These are phyloP conservation scores for Smallanthus sonchifolius DNA, from an alignment of 129 eudicot genomes.

Conservation along the genomic window DNA sequence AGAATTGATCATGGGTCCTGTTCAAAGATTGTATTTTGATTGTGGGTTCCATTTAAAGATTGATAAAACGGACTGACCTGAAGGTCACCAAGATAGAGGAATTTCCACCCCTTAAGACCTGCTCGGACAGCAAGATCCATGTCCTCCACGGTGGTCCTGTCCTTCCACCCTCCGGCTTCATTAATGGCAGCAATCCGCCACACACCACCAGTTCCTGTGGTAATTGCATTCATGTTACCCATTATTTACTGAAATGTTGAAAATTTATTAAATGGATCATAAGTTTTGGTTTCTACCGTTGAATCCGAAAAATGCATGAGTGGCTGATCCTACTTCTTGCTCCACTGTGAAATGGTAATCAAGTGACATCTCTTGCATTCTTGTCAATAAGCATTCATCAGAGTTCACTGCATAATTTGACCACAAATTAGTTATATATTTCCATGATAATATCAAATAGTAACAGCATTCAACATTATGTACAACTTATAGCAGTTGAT, in stretches of 20 bases:
- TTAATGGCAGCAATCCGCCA: slow-evolving; percentile 9
- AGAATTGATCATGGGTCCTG: not conserved
- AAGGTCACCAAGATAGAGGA: slow-evolving; percentile 6
- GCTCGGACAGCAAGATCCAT: slow-evolving; percentile 14
- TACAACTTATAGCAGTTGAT: not conserved
- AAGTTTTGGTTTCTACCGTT: slow-evolving; percentile 42
- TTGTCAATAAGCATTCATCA: slow-evolving; percentile 80
- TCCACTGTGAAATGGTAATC: slow-evolving; percentile 89
- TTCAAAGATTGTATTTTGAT: not conserved
- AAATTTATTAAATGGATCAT: not conserved
- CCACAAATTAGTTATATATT: not conserved
- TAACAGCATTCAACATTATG: not conserved
- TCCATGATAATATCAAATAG: not conserved
- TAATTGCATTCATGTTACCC: not conserved
- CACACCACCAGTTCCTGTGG: slow-evolving; percentile 8
- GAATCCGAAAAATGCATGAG: slow-evolving; percentile 94
- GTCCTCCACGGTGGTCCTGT: slow-evolving; percentile 1
- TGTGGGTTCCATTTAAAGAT: not conserved
- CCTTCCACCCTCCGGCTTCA: slow-evolving; percentile 16
- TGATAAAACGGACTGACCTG: not conserved
- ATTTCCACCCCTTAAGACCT: slow-evolving; percentile 11
- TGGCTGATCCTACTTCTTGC: slow-evolving; percentile 96
- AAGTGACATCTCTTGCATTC: slow-evolving; percentile 96
- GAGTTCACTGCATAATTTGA: slow-evolving; percentile 58
- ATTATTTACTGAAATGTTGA: not conserved